Evolutionary conservation across 2,329 filamentous ascomycete species (phyloP).

Genomic region (Ilyonectria sp.): DNA sequence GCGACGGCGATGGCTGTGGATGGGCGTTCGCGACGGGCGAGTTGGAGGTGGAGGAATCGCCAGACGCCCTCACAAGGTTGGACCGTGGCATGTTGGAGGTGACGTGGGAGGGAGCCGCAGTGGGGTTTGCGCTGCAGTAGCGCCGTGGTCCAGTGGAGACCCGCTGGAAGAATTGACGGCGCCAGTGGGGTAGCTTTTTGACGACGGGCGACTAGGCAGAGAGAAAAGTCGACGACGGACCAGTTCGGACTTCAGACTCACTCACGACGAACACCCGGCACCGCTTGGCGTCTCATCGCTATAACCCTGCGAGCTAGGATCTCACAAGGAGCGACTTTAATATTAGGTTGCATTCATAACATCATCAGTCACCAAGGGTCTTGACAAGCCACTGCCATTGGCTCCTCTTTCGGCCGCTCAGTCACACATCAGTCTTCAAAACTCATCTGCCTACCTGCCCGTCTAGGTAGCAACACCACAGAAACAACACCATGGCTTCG

Average conservation of each 20-base stretch:
- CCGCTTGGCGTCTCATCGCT: background rate
- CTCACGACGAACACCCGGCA: background rate
- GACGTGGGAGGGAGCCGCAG: slow-evolving; percentile 38
- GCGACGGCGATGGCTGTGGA: slow-evolving; percentile 19
- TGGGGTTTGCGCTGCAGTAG: slow-evolving; percentile 33
- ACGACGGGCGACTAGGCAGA: slow-evolving; percentile 1
- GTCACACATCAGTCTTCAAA: slow-evolving; percentile 13
- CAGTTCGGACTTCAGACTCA: background rate
- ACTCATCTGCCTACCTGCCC: slow-evolving; percentile 32
- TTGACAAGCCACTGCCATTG: background rate
- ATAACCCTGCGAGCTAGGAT: background rate
- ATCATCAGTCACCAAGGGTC: background rate
- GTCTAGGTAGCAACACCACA: slow-evolving; percentile 33
- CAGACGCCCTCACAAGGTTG: slow-evolving; percentile 5
- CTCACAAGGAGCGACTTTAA: background rate
- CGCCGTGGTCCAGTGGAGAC: slow-evolving; percentile 18
- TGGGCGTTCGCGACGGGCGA: slow-evolving; percentile 29
- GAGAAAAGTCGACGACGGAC: slow-evolving; percentile 16
- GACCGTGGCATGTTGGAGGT: slow-evolving; percentile 19
- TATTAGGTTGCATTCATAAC: background rate
- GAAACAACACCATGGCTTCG: slow-evolving; percentile 41
- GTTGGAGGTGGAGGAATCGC: slow-evolving; percentile 42
- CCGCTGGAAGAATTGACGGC: slow-evolving; percentile 10
- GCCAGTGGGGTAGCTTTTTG: slow-evolving; percentile 19
- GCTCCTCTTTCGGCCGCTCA: background rate